Evolutionary conservation across 192 early-diverging fungal species (phyloP), one percentile per base, ranked within the genome.

Genomic region (Phlyctochytrium arcticum): DNA sequence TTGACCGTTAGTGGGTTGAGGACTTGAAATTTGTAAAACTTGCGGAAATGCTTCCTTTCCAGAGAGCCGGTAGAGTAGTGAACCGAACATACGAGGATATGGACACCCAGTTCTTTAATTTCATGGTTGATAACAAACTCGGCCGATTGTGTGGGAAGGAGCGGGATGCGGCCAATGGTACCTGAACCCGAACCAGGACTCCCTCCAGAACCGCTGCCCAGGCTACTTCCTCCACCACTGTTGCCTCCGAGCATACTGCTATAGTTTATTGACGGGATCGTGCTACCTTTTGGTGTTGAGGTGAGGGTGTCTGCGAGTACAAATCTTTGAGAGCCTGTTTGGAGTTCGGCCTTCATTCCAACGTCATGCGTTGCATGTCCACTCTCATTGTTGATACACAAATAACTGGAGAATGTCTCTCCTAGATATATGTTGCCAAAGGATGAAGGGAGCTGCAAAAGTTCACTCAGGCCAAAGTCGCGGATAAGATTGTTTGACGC

Each of bases 1-100:
- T 95, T 97, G 50, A 98, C 96, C 8, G 92, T 83, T 33, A 98
- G 80, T 37, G 96, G 96, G 72, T 98, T 98, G 44, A 90, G 69
- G 15, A 95, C 96, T 79, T 96, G 92, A 71, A 98, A 98, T 62
- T 93, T 95, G 84, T 92, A 98, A 66, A 93, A 92, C 67, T 92
- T 93, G 48, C 92, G 83, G 71, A 97, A 88, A 30, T 72, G 79
- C 30, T 88, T 86, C 53, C 80, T 80, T 48, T 89, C 86, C 2
- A 57, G 46, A 10, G 39, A 49, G 48, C 10, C 8, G 54, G 69
- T 71, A 8, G 82, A 65, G 64, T 96, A 98, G n/a, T 85, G 78
- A 5, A 94, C 83, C 9, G 88, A 86, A 62, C 96, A 97, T 1
- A 89, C 89, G 35, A 98, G 81, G 23, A 92, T 91, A 64, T 98